A percentile compares a stretch with the other conserved stretches of the same genome.
Evolutionary conservation across 164 flowering plant species (phyloP).

Genomic region (Macadamia integrifolia): DNA sequence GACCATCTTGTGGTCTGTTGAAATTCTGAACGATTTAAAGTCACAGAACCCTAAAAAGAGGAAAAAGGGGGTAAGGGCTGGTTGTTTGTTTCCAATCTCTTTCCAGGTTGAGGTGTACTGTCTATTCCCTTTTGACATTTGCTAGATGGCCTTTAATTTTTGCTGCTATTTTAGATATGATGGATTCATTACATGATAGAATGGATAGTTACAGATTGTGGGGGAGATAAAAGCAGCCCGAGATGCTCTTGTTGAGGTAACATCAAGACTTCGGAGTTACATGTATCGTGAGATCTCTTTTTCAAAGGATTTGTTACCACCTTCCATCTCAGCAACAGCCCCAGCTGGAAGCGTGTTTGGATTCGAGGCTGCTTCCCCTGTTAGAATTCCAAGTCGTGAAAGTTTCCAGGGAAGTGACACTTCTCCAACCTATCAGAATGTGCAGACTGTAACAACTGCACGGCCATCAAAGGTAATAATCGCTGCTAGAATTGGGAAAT

Average conservation of each 20-base stretch:
- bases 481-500: background rate
- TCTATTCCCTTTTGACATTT: background rate
- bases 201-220: constrained; percentile 47
- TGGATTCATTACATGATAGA: constrained; percentile 1
- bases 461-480: constrained; percentile 45
- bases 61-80: too few species aligned
- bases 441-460: constrained; percentile 25
- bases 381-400: constrained; percentile 33
- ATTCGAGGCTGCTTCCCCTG: constrained; percentile 39
- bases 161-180: constrained; percentile 2
- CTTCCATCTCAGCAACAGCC: constrained; percentile 26
- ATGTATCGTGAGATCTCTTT: constrained; percentile 51
- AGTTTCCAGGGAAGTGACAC: constrained; percentile 31
- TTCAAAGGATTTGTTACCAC: constrained; percentile 43
- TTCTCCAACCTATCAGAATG: constrained; percentile 33
- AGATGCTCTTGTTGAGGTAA: constrained; percentile 86
- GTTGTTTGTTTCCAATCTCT: too few species aligned
- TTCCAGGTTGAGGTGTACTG: too few species aligned
- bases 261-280: constrained; percentile 59
- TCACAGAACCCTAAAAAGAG: too few species aligned
- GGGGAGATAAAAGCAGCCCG: constrained; percentile 93
- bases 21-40: too few species aligned
- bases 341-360: constrained; percentile 27
- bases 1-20: too few species aligned
- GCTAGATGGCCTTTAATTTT: background rate